phyloP scores from a whole-genome alignment of 768 basidiomycete genomes.

The Suillus alpinus region DNA sequence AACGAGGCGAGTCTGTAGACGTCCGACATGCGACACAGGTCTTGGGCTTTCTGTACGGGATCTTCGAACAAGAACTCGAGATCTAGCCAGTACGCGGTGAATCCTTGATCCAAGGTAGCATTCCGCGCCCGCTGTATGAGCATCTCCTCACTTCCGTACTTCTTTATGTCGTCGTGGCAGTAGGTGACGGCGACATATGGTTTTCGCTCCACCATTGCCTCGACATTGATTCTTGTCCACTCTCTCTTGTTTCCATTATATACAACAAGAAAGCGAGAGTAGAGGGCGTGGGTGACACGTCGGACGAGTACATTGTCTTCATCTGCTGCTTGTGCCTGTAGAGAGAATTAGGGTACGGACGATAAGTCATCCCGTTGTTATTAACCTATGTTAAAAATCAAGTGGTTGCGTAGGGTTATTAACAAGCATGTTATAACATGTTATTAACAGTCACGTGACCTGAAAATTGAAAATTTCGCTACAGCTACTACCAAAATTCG shows the following conservation, averaged over 20 bases:
- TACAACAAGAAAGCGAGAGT: constrained; percentile 19
- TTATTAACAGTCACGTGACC: too few species aligned
- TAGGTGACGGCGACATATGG: constrained; percentile 21
- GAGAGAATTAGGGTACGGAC: too few species aligned
- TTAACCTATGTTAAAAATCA: too few species aligned
- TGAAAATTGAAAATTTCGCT: too few species aligned
- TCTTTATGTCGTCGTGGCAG: constrained; percentile 10
- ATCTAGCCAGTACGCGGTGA: constrained; percentile 24
- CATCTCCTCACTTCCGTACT: neutral
- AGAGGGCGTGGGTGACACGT: constrained; percentile 10
- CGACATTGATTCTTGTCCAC: constrained; percentile 7
- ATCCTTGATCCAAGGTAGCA: constrained; percentile 2
- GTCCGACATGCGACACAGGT: constrained; percentile 24
- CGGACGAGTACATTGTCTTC: neutral
- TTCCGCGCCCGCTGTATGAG: neutral
- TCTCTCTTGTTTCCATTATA: neutral
- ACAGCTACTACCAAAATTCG: too few species aligned
- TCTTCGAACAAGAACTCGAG: constrained; percentile 2
- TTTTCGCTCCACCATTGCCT: constrained; percentile 7
- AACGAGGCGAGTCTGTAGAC: constrained; percentile 20
- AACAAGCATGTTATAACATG: too few species aligned
- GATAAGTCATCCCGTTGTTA: too few species aligned
- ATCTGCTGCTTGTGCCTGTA: constrained; percentile 10
- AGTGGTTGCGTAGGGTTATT: too few species aligned
- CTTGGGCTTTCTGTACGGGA: constrained; percentile 8